Percentiles rank a stretch among this genome's conserved stretches.
Conservation (phyloP, 768 basidiomycete species). For the Xerocomellus chrysenteron region DNA sequence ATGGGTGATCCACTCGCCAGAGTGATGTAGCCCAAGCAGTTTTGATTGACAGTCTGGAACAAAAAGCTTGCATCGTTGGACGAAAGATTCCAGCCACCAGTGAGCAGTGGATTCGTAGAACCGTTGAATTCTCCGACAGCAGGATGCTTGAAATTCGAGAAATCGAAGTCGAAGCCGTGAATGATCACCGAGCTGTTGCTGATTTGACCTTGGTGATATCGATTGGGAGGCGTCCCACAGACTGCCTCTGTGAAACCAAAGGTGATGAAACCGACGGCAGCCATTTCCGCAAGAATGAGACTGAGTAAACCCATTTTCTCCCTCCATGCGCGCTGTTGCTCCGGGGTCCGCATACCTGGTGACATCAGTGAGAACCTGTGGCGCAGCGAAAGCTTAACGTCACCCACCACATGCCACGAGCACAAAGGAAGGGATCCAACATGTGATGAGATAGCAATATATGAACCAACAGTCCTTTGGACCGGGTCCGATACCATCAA, state of each 20-base stretch:
- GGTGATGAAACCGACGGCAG: conserved; percentile 93
- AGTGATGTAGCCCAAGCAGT: conserved; percentile 77
- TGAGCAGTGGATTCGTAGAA: conserved; percentile 77
- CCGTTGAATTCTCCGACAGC: conserved; percentile 70
- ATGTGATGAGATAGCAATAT: conserved; percentile 85
- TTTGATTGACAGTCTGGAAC: conserved; percentile 89
- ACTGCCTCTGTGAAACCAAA: conserved; percentile 97
- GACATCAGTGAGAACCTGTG: conserved; percentile 9
- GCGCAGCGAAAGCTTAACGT: not conserved
- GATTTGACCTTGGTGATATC: conserved; percentile 78
- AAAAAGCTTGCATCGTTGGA: conserved; percentile 92
- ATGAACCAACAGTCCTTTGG: conserved; percentile 95
- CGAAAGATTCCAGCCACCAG: conserved; percentile 70
- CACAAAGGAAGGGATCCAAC: conserved; percentile 76
- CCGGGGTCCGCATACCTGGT: conserved; percentile 82
- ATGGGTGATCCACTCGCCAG: conserved; percentile 72
- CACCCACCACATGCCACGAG: conserved; percentile 75
- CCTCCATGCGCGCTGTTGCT: conserved; percentile 95
- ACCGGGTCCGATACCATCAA: conserved; percentile 77
- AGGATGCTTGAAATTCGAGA: conserved; percentile 85
- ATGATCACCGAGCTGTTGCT: conserved; percentile 84
- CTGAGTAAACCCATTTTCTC: conserved; percentile 95
- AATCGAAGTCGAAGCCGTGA: conserved; percentile 92
- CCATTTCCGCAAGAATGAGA: conserved; percentile 83
- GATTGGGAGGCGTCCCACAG: conserved; percentile 83